phyloP scores from a whole-genome alignment of 495 filamentous ascomycete species.

The Penicillium paradoxum region DNA sequence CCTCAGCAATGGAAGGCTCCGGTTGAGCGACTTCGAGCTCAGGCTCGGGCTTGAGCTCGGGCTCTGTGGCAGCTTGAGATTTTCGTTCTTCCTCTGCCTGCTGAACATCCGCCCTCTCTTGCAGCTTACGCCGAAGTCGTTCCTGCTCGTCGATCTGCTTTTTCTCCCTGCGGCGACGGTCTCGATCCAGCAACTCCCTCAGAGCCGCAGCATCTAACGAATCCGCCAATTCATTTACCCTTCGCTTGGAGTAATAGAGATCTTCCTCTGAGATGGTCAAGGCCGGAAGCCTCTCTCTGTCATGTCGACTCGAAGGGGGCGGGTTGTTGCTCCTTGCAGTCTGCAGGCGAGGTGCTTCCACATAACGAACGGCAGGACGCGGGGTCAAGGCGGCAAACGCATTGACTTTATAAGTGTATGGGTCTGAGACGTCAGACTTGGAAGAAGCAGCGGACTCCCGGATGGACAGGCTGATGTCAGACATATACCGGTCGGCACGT shows the following conservation, averaged over 20 bases:
- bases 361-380: conserved; percentile 71
- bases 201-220: conserved; percentile 73
- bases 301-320: conserved; percentile 32
- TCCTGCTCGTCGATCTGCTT: conserved; percentile 69
- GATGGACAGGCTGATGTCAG: conserved; percentile 67
- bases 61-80: conserved; percentile 20
- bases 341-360: conserved; percentile 53
- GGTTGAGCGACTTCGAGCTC: neutral
- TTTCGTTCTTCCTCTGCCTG: conserved; percentile 29
- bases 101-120: conserved; percentile 66
- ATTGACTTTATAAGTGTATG: conserved; percentile 68
- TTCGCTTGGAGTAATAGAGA: conserved; percentile 56
- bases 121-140: conserved; percentile 60
- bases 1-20: conserved; percentile 1
- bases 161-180: conserved; percentile 69
- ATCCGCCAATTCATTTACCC: conserved; percentile 76
- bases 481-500: conserved; percentile 56
- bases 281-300: conserved; percentile 40
- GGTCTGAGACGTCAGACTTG: conserved; percentile 64
- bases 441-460: conserved; percentile 70
- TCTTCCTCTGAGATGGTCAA: conserved; percentile 55
- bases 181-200: conserved; percentile 78
- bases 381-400: conserved; percentile 70
- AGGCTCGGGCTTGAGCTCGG: neutral
- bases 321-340: conserved; percentile 32